These are phyloP conservation scores for Delitschia confertaspora DNA, from an alignment of 495 filamentous ascomycete genomes.

Conservation along the genomic window DNA sequence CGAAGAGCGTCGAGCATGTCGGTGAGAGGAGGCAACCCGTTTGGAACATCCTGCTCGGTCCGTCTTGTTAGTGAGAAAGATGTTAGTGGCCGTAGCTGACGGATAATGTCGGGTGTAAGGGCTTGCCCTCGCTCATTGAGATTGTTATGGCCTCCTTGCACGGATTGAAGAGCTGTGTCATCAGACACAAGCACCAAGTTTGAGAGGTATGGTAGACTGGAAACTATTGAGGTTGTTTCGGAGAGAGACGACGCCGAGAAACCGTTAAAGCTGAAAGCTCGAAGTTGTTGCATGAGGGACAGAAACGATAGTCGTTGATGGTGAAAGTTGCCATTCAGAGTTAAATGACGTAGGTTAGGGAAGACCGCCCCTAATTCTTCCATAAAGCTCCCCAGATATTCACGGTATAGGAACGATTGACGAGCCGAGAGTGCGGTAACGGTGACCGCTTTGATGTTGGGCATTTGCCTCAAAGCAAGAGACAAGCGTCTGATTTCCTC, in stretches of 20 bases:
- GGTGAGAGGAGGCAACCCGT: constrained; percentile 7
- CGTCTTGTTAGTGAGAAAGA: constrained; percentile 7
- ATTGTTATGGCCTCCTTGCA: neutral
- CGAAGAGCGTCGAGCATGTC: constrained; percentile 8
- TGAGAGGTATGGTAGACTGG: constrained; percentile 4
- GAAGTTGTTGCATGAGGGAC: neutral
- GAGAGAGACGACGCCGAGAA: constrained; percentile 7
- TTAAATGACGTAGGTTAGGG: constrained; percentile 2
- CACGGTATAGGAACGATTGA: constrained; percentile 15
- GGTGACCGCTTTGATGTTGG: constrained; percentile 10
- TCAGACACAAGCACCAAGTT: constrained; percentile 6
- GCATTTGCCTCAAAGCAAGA: constrained; percentile 3
- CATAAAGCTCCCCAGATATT: constrained; percentile 6
- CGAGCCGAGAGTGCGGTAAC: constrained; percentile 2
- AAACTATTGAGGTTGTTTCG: constrained; percentile 12
- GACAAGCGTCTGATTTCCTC: constrained; percentile 5
- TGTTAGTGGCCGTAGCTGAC: constrained; percentile 3
- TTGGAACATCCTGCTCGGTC: neutral
- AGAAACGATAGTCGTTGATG: constrained; percentile 14
- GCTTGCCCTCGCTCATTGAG: constrained; percentile 8
- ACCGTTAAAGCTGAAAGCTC: constrained; percentile 13
- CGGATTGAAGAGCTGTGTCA: constrained; percentile 3
- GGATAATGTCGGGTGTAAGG: constrained; percentile 6
- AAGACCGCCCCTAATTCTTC: constrained; percentile 5
- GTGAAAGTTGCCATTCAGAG: constrained; percentile 14